phyloP scores from a whole-genome alignment of 495 filamentous ascomycete species.

The Lophiotrema nucula region DNA sequence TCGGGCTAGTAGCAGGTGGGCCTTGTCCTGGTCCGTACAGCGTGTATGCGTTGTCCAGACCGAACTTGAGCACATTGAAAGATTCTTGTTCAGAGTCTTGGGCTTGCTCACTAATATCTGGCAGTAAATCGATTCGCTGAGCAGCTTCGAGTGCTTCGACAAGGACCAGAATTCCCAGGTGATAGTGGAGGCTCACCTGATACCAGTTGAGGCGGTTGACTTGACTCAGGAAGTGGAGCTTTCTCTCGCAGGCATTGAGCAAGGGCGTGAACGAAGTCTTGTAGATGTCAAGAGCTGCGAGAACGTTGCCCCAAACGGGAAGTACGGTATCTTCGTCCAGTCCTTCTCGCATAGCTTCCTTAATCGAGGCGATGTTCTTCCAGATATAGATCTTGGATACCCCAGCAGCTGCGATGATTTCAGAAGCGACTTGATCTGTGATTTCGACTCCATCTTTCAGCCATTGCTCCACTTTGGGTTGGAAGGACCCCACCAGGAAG shows the following conservation, averaged over 20 bases:
- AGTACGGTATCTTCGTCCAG: not conserved
- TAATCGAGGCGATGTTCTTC: not conserved
- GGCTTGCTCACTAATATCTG: not conserved
- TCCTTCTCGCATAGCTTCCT: not conserved
- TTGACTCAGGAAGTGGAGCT: not conserved
- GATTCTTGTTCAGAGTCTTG: not conserved
- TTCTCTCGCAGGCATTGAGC: not conserved
- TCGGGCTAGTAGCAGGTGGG: not conserved
- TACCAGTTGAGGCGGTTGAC: not conserved
- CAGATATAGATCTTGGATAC: not conserved
- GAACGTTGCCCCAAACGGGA: not conserved
- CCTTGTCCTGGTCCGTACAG: not conserved
- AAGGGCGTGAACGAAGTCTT: not conserved
- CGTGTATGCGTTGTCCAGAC: not conserved
- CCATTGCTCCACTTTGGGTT: not conserved
- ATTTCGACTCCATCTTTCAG: not conserved
- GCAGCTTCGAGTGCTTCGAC: not conserved
- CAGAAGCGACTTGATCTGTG: not conserved
- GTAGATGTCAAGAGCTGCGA: not conserved
- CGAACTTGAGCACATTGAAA: slow-evolving; percentile 3
- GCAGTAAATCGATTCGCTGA: not conserved
- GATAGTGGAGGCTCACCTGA: not conserved
- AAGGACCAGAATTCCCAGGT: not conserved
- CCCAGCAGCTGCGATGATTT: not conserved
- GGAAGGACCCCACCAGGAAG: not conserved